Evolutionary conservation across 495 filamentous ascomycete genomes (phyloP).

Genomic region (Penicillium mononematosum): DNA sequence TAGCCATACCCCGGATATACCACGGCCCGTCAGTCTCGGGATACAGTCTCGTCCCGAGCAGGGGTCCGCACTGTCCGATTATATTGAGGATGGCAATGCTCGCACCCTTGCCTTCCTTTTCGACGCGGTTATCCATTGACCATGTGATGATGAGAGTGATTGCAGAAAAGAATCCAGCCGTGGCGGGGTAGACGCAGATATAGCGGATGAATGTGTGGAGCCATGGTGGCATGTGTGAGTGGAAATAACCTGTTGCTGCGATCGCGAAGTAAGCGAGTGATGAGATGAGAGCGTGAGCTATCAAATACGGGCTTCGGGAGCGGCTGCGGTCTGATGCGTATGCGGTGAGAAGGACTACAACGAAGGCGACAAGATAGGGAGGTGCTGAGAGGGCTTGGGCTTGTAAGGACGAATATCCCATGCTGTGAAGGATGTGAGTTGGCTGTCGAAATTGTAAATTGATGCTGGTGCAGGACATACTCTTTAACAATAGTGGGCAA

Average conservation of each 20-base stretch:
- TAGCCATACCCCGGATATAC: slow-evolving; percentile 58
- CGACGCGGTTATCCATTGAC: slow-evolving; percentile 61
- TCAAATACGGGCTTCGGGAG: slow-evolving; percentile 50
- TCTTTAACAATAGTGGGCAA: slow-evolving; percentile 59
- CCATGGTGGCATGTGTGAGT: slow-evolving; percentile 28
- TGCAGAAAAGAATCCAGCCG: slow-evolving; percentile 59
- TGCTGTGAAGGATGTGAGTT: slow-evolving; percentile 26
- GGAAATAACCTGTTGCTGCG: slow-evolving; percentile 41
- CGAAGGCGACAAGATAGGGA: slow-evolving; percentile 55
- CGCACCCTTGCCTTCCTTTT: slow-evolving; percentile 54
- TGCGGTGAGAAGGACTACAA: slow-evolving; percentile 48
- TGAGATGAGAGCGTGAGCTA: slow-evolving; percentile 55
- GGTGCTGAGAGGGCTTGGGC: slow-evolving; percentile 58
- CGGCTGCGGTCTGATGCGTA: slow-evolving; percentile 51
- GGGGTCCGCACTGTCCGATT: slow-evolving; percentile 61
- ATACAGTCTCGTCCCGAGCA: slow-evolving; percentile 61
- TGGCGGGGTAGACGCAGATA: slow-evolving; percentile 56
- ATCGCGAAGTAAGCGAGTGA: slow-evolving; percentile 61
- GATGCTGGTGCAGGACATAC: slow-evolving; percentile 28
- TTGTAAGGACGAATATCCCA: slow-evolving; percentile 47
- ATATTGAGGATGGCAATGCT: slow-evolving; percentile 58
- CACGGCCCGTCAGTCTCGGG: slow-evolving; percentile 55
- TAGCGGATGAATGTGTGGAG: slow-evolving; percentile 50
- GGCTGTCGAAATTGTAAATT: neutral
- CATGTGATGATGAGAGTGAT: slow-evolving; percentile 64